A percentile compares a stretch with the other conserved stretches of the same genome.
Evolutionary conservation across 129 eudicot genomes (phyloP).

Genomic region (Tanacetum coccineum): DNA sequence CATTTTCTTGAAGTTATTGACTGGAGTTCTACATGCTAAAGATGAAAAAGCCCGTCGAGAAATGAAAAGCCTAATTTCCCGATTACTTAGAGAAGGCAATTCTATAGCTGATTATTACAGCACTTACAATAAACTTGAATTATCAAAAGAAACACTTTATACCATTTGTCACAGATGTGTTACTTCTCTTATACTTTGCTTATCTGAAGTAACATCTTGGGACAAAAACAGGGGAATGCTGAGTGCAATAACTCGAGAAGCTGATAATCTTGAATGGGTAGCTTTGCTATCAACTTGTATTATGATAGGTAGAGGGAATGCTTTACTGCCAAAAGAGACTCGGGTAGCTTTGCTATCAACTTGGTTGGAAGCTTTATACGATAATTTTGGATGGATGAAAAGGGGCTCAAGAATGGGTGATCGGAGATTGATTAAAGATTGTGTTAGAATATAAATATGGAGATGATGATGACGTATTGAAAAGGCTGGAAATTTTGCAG

Average conservation of each 20-base stretch:
- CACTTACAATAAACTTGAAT: conserved; percentile 31
- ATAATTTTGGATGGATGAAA: no score
- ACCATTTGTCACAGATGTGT: no score
- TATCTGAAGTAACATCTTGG: no score
- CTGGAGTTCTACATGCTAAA: no score
- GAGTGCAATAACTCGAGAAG: no score
- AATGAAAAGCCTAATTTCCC: conserved; percentile 47
- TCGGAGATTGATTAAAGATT: conserved; percentile 75
- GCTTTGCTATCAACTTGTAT: conserved; percentile 71
- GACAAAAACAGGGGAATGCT: no score
- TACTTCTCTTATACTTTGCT: no score
- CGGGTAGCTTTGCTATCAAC: conserved; percentile 60
- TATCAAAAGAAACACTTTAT: no score
- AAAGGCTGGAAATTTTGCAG: no score
- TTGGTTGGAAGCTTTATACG: conserved; percentile 93
- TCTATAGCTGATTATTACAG: conserved; percentile 12
- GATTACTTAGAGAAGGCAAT: conserved; percentile 56
- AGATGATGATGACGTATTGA: no score
- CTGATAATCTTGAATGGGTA: conserved; percentile 85
- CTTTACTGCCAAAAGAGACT: conserved; percentile 71
- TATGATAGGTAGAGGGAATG: conserved; percentile 67
- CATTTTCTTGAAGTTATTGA: conserved; percentile 46
- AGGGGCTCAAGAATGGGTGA: no score
- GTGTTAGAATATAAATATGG: conserved; percentile 67
- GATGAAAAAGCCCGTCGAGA: no score